These are phyloP conservation scores for Taiozyma onychis DNA, from an alignment of 1,139 yeast genomes.

Conservation along the genomic window DNA sequence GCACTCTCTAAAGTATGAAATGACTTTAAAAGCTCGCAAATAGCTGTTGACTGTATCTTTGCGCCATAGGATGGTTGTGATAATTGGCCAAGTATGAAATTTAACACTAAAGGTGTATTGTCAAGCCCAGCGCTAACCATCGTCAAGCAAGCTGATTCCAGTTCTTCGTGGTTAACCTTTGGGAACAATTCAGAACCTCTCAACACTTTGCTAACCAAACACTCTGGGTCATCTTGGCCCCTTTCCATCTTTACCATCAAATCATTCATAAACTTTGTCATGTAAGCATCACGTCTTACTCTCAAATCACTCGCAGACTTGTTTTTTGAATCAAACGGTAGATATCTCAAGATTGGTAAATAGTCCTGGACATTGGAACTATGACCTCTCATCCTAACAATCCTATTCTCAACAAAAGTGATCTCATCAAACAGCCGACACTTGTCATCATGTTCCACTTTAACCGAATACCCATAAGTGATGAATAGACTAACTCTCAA, in stretches of 20 bases:
- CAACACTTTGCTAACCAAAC: slow-evolving; percentile 41
- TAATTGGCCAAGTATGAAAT: slow-evolving; percentile 57
- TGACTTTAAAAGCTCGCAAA: slow-evolving; percentile 26
- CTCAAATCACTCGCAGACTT: slow-evolving; percentile 34
- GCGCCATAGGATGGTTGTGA: slow-evolving; percentile 43
- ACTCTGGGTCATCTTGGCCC: slow-evolving; percentile 26
- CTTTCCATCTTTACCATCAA: slow-evolving; percentile 24
- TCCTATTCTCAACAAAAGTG: slow-evolving; percentile 56
- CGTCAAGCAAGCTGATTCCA: slow-evolving; percentile 61
- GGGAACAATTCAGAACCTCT: slow-evolving; percentile 16
- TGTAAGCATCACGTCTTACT: slow-evolving; percentile 47
- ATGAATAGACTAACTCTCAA: slow-evolving; percentile 50
- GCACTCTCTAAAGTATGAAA: slow-evolving; percentile 38
- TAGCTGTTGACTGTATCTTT: slow-evolving; percentile 35
- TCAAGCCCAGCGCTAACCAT: slow-evolving; percentile 80
- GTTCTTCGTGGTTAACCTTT: slow-evolving; percentile 35
- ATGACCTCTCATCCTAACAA: slow-evolving; percentile 59
- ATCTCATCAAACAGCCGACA: slow-evolving; percentile 46
- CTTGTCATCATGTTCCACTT: slow-evolving; percentile 36
- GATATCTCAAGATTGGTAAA: slow-evolving; percentile 43
- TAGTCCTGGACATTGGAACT: slow-evolving; percentile 58
- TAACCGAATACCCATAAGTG: slow-evolving; percentile 55
- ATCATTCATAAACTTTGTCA: slow-evolving; percentile 36
- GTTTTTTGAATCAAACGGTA: slow-evolving; percentile 28
- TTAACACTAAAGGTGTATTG: slow-evolving; percentile 60